Conservation (phyloP, 148 eudicot genomes). For the Salicornia ramosissima region DNA sequence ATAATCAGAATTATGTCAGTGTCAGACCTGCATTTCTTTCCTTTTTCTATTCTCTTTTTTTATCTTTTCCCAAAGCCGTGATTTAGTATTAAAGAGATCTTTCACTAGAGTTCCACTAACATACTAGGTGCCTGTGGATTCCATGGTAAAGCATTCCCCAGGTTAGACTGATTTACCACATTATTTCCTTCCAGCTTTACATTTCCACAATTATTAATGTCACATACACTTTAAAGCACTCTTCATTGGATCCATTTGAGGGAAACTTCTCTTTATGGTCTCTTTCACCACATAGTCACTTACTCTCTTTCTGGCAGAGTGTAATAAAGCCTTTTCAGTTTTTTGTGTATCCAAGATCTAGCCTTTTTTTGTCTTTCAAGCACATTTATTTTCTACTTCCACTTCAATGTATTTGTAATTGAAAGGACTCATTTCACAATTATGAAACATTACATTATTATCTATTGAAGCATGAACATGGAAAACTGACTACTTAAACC, state of each 20-base stretch:
- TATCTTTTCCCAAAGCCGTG: background rate
- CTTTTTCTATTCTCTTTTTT: background rate
- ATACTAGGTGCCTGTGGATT: too few relatives aligned
- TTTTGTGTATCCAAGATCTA: background rate
- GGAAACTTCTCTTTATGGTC: background rate
- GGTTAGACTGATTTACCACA: too few relatives aligned
- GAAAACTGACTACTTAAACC: too few relatives aligned
- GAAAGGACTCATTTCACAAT: background rate
- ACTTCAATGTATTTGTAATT: background rate
- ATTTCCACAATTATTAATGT: too few relatives aligned
- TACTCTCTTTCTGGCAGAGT: background rate
- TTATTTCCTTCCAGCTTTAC: too few relatives aligned
- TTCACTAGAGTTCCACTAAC: background rate
- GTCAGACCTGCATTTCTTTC: background rate
- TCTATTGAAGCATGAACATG: too few relatives aligned
- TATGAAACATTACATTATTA: too few relatives aligned
- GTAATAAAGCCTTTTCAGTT: background rate
- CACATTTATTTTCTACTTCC: background rate
- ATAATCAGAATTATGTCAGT: background rate
- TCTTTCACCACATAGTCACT: background rate
- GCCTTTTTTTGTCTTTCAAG: background rate
- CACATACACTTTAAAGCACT: too few relatives aligned
- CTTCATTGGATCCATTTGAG: background rate
- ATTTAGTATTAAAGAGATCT: too few relatives aligned
- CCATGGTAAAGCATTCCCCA: too few relatives aligned